Conservation (phyloP, 148 eudicot genomes). For the Hydrangea macrophylla region DNA sequence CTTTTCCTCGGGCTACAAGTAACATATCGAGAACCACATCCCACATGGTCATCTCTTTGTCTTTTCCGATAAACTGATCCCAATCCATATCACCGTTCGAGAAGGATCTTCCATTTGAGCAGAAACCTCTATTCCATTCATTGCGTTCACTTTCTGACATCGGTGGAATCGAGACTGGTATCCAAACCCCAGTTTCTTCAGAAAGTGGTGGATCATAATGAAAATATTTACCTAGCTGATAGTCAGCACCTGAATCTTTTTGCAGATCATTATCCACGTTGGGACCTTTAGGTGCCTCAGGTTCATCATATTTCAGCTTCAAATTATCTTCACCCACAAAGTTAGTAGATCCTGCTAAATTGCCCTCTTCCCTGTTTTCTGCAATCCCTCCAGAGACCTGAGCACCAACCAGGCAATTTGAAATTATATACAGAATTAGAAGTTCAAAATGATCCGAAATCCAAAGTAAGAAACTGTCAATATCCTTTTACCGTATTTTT, state of each 20-base stretch:
- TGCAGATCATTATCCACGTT: conserved; percentile 3
- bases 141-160: conserved; percentile 43
- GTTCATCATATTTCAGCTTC: conserved; percentile 9
- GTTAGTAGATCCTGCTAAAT: conserved; percentile 1
- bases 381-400: conserved; percentile 30
- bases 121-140: conserved; percentile 43
- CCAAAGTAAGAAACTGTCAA: not conserved
- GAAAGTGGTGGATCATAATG: conserved; percentile 50
- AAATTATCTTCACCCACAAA: conserved; percentile 9
- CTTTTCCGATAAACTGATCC: conserved; percentile 59
- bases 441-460: not conserved
- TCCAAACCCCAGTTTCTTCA: conserved; percentile 69
- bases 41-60: conserved; percentile 75
- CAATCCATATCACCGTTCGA: conserved; percentile 58
- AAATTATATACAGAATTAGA: conserved; percentile 12
- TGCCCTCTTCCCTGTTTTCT: conserved; percentile 8
- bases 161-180: conserved; percentile 64
- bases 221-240: conserved; percentile 31
- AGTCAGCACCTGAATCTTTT: conserved; percentile 15
- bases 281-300: not conserved
- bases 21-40: conserved; percentile 65
- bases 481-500: not conserved
- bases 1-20: conserved; percentile 57
- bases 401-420: conserved; percentile 10
- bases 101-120: conserved; percentile 39